phyloP scores from a whole-genome alignment of 495 filamentous ascomycete species.

The Penicillium desertorum region DNA sequence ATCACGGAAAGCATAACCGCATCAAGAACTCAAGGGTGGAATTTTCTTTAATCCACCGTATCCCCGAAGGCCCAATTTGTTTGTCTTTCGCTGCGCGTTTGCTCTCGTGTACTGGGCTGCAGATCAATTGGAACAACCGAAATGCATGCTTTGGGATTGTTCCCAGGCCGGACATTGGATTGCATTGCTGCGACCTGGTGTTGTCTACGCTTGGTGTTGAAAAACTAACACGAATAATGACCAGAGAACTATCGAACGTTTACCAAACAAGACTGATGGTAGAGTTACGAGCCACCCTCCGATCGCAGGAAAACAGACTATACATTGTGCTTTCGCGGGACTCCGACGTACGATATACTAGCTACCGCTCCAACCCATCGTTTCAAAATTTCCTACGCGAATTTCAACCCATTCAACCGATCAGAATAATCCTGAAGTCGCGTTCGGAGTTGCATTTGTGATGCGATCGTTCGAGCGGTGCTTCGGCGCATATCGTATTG shows the following conservation, averaged over 20 bases:
- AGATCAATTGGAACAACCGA: neutral
- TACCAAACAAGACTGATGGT: neutral
- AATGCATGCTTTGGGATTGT: neutral
- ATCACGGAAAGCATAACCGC: conserved; percentile 11
- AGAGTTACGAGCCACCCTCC: neutral
- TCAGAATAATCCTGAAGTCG: neutral
- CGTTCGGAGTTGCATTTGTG: neutral
- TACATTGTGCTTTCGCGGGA: neutral
- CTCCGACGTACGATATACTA: neutral
- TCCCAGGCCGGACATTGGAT: neutral
- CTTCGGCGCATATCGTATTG: neutral
- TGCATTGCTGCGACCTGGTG: neutral
- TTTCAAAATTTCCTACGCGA: neutral
- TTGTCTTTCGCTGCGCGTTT: neutral
- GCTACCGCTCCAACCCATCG: neutral
- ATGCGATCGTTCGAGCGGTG: neutral
- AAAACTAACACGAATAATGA: neutral
- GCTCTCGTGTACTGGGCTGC: neutral
- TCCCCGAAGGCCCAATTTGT: neutral
- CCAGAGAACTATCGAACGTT: neutral
- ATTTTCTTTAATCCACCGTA: neutral
- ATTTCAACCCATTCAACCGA: neutral
- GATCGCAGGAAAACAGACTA: neutral
- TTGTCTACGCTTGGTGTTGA: neutral
- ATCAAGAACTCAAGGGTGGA: conserved; percentile 7